Percentiles rank a stretch among this genome's conserved stretches.
Evolutionary conservation across 345 rosid species (phyloP).

Genomic region (Camelina laxa): DNA sequence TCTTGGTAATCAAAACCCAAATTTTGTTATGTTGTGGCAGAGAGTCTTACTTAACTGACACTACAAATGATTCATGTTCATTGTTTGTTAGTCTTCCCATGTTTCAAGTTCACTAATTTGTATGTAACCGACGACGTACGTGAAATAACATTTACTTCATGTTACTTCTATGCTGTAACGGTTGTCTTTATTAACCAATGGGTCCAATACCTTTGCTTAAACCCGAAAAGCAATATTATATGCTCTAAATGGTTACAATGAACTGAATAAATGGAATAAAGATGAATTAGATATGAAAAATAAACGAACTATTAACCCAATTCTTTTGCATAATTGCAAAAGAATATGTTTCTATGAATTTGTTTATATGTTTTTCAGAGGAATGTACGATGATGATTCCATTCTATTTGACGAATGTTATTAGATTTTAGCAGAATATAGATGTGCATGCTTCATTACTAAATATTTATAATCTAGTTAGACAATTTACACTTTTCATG

Average conservation of each 20-base stretch:
- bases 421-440: not conserved
- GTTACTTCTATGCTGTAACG: slow-evolving; percentile 26
- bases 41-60: slow-evolving; percentile 39
- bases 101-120: slow-evolving; percentile 25
- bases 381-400: not conserved
- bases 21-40: slow-evolving; percentile 40
- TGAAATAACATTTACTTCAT: slow-evolving; percentile 24
- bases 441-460: not conserved
- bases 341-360: not conserved
- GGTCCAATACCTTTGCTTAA: slow-evolving; percentile 9
- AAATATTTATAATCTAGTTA: not conserved
- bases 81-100: slow-evolving; percentile 28
- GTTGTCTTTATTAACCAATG: slow-evolving; percentile 18
- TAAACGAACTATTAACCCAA: not conserved
- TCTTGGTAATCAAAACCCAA: slow-evolving; percentile 40
- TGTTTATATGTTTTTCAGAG: not conserved
- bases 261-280: not conserved
- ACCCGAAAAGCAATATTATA: slow-evolving; percentile 2
- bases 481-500: slow-evolving; percentile 2
- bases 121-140: slow-evolving; percentile 36
- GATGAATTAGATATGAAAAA: not conserved
- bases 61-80: slow-evolving; percentile 35
- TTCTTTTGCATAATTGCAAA: not conserved
- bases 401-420: not conserved
- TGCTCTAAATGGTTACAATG: not conserved